Conservation (phyloP, 2,329 filamentous ascomycete genomes). For the Rhinocladiella mackenziei region DNA sequence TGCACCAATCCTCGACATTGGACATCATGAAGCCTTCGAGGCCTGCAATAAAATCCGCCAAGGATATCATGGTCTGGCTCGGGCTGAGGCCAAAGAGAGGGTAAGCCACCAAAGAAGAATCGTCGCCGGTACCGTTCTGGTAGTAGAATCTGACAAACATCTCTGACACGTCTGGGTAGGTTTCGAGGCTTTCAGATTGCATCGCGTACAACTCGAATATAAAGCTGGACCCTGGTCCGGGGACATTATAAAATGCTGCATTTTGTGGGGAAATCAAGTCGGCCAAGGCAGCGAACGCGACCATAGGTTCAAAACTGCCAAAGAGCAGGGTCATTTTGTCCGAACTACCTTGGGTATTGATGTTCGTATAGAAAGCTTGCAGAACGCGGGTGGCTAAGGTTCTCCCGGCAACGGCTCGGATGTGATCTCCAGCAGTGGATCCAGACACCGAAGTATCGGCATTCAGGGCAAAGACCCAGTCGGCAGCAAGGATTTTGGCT, state of each 20-base stretch:
- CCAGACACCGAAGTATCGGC: conserved; percentile 31
- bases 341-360: conserved; percentile 36
- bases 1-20: conserved; percentile 52
- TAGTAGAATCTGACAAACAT: conserved; percentile 55
- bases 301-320: conserved; percentile 48
- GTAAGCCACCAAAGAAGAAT: conserved; percentile 40
- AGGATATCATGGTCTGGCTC: conserved; percentile 46
- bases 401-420: conserved; percentile 42
- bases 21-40: conserved; percentile 44
- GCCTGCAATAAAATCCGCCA: conserved; percentile 47
- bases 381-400: conserved; percentile 41
- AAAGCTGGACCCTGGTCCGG: conserved; percentile 47
- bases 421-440: conserved; percentile 25
- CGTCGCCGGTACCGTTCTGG: conserved; percentile 51
- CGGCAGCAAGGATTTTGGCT: conserved; percentile 42
- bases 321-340: conserved; percentile 49
- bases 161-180: conserved; percentile 42
- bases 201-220: conserved; percentile 52
- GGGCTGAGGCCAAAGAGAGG: conserved; percentile 51
- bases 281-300: conserved; percentile 48
- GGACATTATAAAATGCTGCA: conserved; percentile 48
- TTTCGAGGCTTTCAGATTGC: conserved; percentile 31
- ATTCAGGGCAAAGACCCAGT: conserved; percentile 47
- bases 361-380: conserved; percentile 38
- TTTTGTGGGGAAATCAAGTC: conserved; percentile 38